Conservation (phyloP, 1,284 basidiomycete species). For the Binderoboletus segoi region DNA sequence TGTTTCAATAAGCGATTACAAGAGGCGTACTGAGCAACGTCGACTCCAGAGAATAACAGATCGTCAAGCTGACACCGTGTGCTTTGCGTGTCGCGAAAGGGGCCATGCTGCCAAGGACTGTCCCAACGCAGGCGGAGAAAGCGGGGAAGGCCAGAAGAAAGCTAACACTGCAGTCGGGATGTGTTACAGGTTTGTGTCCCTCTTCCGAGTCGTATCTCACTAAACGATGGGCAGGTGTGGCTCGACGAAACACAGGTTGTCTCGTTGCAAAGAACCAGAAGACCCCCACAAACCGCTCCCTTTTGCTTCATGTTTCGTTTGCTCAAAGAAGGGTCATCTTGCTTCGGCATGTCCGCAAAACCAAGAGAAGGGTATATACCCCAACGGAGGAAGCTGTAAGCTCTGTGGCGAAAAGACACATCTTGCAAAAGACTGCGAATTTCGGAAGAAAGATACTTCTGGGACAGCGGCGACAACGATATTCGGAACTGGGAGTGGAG, state of each 20-base stretch:
- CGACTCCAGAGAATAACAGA: constrained; percentile 69
- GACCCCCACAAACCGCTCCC: constrained; percentile 76
- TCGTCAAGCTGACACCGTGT: constrained; percentile 63
- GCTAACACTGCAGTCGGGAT: constrained; percentile 58
- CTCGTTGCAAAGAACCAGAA: constrained; percentile 69
- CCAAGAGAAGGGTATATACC: constrained; percentile 81
- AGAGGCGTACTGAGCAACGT: constrained; percentile 57
- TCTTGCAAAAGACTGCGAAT: constrained; percentile 81
- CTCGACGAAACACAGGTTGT: constrained; percentile 77
- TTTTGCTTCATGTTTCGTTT: constrained; percentile 92
- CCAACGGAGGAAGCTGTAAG: constrained; percentile 90
- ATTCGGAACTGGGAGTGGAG: constrained; percentile 54
- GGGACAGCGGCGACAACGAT: constrained; percentile 38
- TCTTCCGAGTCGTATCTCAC: neutral
- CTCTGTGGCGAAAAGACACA: constrained; percentile 85
- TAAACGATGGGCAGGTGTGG: constrained; percentile 67
- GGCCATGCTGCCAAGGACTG: constrained; percentile 89
- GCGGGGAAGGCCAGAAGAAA: constrained; percentile 33
- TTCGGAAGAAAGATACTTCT: constrained; percentile 58
- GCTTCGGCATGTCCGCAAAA: constrained; percentile 72
- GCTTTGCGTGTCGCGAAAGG: constrained; percentile 85
- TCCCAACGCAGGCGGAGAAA: constrained; percentile 50
- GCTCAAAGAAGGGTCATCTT: constrained; percentile 49
- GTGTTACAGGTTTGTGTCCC: constrained; percentile 73
- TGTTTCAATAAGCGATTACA: constrained; percentile 33